Percentiles rank a stretch among this genome's conserved stretches.
Conservation (phyloP, 1,284 basidiomycete species). For the Golubevia pallescens region DNA sequence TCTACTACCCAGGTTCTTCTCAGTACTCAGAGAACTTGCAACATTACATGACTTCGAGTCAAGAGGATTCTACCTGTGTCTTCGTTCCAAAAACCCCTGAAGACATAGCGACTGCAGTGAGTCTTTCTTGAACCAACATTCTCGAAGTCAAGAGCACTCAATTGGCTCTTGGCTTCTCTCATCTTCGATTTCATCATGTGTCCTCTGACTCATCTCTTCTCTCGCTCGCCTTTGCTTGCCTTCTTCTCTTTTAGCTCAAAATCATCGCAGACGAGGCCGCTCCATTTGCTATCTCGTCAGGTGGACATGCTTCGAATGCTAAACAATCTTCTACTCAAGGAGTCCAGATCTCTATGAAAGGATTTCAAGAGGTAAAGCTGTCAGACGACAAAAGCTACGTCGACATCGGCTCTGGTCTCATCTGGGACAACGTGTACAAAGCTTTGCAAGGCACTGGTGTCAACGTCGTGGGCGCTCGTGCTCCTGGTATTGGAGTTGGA, state of each 20-base stretch:
- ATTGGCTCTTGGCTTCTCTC: too few species aligned
- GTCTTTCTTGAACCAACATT: too few species aligned
- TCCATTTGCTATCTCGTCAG: slow-evolving; percentile 67
- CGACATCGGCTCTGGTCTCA: slow-evolving; percentile 69
- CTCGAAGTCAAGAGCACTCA: too few species aligned
- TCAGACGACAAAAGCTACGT: slow-evolving; percentile 66
- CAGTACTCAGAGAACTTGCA: neutral
- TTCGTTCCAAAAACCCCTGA: neutral
- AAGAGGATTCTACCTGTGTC: neutral
- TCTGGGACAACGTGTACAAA: slow-evolving; percentile 72
- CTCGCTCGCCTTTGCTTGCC: neutral
- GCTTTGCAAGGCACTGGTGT: slow-evolving; percentile 67
- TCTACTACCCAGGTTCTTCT: neutral
- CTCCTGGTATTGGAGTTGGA: slow-evolving; percentile 60
- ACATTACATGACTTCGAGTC: neutral
- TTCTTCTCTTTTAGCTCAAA: slow-evolving; percentile 13
- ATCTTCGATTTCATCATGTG: too few species aligned
- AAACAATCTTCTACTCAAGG: slow-evolving; percentile 70
- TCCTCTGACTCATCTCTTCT: neutral
- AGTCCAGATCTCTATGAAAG: slow-evolving; percentile 70
- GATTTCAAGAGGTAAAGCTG: slow-evolving; percentile 68
- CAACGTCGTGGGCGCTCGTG: slow-evolving; percentile 70
- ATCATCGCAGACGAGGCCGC: slow-evolving; percentile 4
- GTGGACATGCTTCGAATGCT: slow-evolving; percentile 69
- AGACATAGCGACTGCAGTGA: too few species aligned